Evolutionary conservation across 352 stramenopile genomes (phyloP).

Genomic region (Bremia lactucae): DNA sequence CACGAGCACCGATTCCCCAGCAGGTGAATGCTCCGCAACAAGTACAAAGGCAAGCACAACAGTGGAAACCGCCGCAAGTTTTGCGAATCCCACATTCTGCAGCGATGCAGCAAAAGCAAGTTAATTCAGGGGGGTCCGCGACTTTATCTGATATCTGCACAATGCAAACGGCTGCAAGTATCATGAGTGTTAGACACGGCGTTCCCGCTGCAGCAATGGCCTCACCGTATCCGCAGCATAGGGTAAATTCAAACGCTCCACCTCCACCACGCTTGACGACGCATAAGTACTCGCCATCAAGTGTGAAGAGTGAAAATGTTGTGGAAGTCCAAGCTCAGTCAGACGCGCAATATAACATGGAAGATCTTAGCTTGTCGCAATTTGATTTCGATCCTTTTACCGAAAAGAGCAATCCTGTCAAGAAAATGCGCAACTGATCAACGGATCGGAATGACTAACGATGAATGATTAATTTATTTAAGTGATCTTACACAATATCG

Average conservation of each 20-base stretch:
- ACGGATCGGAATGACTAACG: too few species aligned
- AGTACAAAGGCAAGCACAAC: conserved; percentile 4
- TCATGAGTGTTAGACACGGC: conserved; percentile 8
- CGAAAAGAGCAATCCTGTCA: conserved; percentile 15
- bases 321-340: conserved; percentile 5
- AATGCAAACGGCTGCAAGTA: conserved; percentile 23
- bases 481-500: too few species aligned
- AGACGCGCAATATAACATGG: conserved; percentile 49
- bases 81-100: conserved; percentile 8
- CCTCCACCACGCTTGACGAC: conserved; percentile 34
- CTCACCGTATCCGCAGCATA: conserved; percentile 15
- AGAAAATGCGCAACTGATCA: conserved; percentile 36
- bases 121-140: not conserved
- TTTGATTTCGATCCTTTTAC: conserved; percentile 67
- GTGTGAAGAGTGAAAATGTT: conserved; percentile 17
- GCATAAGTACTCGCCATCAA: conserved; percentile 12
- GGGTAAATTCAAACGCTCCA: conserved; percentile 25
- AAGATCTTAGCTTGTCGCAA: conserved; percentile 75
- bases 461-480: too few species aligned
- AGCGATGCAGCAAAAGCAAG: conserved; percentile 6
- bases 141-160: conserved; percentile 20
- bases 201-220: not conserved
- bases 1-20: not conserved
- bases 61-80: conserved; percentile 22
- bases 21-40: conserved; percentile 2